Percentiles rank a stretch among this genome's conserved stretches.
phyloP scores from a whole-genome alignment of 352 stramenopile genomes.

The Phytophthora podocarpi region DNA sequence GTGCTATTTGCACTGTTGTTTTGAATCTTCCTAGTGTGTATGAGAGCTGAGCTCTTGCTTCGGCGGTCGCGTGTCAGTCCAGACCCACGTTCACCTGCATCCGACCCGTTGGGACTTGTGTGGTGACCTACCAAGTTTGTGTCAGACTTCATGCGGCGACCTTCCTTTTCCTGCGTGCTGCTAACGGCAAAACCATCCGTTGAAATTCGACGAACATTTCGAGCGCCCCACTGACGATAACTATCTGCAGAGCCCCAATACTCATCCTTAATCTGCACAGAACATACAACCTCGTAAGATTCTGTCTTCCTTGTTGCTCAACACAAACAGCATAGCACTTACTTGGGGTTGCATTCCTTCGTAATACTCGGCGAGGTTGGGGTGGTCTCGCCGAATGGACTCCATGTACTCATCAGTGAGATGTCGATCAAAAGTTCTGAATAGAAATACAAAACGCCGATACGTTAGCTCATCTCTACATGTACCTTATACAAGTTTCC shows the following conservation, averaged over 20 bases:
- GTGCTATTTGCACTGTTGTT: conserved; percentile 27
- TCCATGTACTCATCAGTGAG: conserved; percentile 64
- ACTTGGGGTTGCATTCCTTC: conserved; percentile 44
- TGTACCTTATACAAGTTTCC: no score
- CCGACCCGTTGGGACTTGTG: conserved; percentile 4
- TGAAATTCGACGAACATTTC: conserved; percentile 52
- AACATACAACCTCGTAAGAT: background rate
- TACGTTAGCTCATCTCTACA: background rate
- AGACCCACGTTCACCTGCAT: conserved; percentile 23
- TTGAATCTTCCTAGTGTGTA: conserved; percentile 41
- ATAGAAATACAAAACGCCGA: conserved; percentile 1
- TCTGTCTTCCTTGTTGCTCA: background rate
- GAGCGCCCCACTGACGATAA: conserved; percentile 61
- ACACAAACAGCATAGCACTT: conserved; percentile 14
- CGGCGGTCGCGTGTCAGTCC: conserved; percentile 46
- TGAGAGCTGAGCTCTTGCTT: conserved; percentile 76
- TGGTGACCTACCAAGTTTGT: conserved; percentile 22
- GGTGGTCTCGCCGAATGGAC: conserved; percentile 61
- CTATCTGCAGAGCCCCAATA: conserved; percentile 78
- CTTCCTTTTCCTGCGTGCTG: conserved; percentile 43
- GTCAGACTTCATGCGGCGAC: conserved; percentile 46
- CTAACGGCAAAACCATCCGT: conserved; percentile 30
- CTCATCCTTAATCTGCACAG: conserved; percentile 34
- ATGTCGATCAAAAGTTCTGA: conserved; percentile 73
- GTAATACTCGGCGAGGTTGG: conserved; percentile 66